phyloP scores from a whole-genome alignment of 495 filamentous ascomycete genomes.

The Xanthoparmelia taractica region DNA sequence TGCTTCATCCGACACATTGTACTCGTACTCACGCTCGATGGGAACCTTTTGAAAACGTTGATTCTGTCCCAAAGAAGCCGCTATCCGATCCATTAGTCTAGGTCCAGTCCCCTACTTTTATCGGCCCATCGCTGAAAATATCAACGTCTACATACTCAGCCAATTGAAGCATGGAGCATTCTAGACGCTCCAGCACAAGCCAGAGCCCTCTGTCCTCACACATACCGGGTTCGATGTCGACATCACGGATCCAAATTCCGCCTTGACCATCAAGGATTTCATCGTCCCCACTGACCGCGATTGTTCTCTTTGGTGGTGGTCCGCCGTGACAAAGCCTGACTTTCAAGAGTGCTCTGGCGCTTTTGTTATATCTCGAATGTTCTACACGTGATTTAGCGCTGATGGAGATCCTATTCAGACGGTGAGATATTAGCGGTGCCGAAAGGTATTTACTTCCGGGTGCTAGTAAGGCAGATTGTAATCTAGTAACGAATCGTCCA shows the following conservation, averaged over 20 bases:
- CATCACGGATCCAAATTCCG: conserved; percentile 61
- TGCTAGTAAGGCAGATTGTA: conserved; percentile 43
- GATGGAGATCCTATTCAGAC: conserved; percentile 53
- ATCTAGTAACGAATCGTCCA: conserved; percentile 52
- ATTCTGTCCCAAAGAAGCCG: neutral
- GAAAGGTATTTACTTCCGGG: conserved; percentile 47
- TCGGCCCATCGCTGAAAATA: conserved; percentile 57
- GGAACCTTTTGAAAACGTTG: neutral
- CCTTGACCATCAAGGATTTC: conserved; percentile 60
- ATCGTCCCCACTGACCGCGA: conserved; percentile 54
- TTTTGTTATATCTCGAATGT: conserved; percentile 27
- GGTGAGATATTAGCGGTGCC: conserved; percentile 41
- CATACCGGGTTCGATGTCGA: conserved; percentile 57
- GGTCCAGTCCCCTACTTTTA: conserved; percentile 52
- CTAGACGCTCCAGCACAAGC: conserved; percentile 73
- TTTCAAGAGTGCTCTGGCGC: conserved; percentile 49
- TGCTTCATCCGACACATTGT: neutral
- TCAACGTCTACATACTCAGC: conserved; percentile 57
- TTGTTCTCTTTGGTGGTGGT: conserved; percentile 53
- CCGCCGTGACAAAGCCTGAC: conserved; percentile 60
- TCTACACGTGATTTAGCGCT: conserved; percentile 37
- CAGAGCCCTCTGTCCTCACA: conserved; percentile 50
- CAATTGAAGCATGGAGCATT: conserved; percentile 41
- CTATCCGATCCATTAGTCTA: neutral
- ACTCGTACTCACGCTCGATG: neutral